These are phyloP conservation scores for Cercospora sesami DNA, from an alignment of 2,329 filamentous ascomycete genomes.

Conservation along the genomic window DNA sequence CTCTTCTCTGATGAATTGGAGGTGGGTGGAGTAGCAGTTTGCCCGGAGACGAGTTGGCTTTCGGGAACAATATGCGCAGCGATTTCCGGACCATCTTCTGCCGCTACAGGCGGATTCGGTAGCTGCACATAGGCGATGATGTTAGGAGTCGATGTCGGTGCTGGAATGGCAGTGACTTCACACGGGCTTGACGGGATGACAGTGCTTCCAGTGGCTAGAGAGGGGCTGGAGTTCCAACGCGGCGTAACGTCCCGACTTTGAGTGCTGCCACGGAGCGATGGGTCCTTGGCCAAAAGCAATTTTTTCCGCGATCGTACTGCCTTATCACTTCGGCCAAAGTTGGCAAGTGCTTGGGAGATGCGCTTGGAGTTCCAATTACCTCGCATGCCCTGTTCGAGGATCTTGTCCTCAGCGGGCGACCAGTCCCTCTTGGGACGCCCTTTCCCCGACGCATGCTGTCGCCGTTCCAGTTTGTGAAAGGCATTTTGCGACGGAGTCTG, in stretches of 20 bases:
- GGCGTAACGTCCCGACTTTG: not conserved
- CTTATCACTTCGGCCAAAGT: not conserved
- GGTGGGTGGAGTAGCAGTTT: slow-evolving; percentile 2
- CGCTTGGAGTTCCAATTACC: not conserved
- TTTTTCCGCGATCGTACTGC: slow-evolving; percentile 6
- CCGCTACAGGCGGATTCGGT: not conserved
- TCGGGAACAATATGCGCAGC: not conserved
- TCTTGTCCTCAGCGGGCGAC: slow-evolving; percentile 12
- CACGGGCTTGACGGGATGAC: not conserved
- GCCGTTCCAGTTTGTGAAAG: not conserved
- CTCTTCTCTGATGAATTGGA: slow-evolving; percentile 1
- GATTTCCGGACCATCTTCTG: not conserved
- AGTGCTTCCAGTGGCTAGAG: not conserved
- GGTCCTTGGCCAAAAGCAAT: not conserved
- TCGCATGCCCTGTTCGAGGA: slow-evolving; percentile 14
- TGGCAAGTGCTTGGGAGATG: slow-evolving; percentile 5
- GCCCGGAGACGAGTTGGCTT: not conserved
- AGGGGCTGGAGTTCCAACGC: not conserved
- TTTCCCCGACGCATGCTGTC: not conserved
- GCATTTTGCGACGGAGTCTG: not conserved
- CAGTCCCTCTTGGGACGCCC: not conserved
- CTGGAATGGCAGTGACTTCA: not conserved
- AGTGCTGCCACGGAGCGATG: not conserved
- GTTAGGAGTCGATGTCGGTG: not conserved
- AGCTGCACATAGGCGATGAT: slow-evolving; percentile 5